phyloP scores from a whole-genome alignment of 805 yeast species.

The Yarrowia sp. region DNA sequence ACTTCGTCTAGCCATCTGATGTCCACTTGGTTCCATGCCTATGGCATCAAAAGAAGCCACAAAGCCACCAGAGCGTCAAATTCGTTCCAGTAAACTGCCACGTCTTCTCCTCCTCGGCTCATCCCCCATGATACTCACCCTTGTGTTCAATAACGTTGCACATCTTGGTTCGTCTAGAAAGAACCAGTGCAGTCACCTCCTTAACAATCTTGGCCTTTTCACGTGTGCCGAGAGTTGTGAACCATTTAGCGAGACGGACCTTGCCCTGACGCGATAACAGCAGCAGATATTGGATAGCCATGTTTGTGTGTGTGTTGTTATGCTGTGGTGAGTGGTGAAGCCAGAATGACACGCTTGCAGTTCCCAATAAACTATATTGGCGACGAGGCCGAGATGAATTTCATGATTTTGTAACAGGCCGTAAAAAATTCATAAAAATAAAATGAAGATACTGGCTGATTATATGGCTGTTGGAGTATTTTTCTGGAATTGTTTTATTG shows the following conservation, averaged over 20 bases:
- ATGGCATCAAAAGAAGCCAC: no score
- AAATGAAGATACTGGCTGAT: not conserved
- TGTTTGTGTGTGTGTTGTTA: slow-evolving; percentile 34
- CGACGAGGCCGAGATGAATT: not conserved
- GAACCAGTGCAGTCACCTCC: slow-evolving; percentile 81
- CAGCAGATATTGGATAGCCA: slow-evolving; percentile 78
- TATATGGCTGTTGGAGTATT: not conserved
- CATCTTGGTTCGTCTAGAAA: slow-evolving; percentile 88
- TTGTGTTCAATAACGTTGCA: slow-evolving; percentile 88
- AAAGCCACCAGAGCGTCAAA: no score
- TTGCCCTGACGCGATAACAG: slow-evolving; percentile 93
- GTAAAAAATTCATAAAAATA: not conserved
- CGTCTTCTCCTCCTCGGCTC: not conserved
- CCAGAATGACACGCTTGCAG: slow-evolving; percentile 14
- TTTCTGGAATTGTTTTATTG: no score
- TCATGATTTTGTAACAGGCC: not conserved
- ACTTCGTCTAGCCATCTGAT: no score
- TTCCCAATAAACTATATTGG: slow-evolving; percentile 19
- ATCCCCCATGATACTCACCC: slow-evolving; percentile 38
- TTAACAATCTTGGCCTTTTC: slow-evolving; percentile 80
- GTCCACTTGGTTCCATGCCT: no score
- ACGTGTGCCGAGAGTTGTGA: slow-evolving; percentile 73
- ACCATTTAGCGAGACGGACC: slow-evolving; percentile 92
- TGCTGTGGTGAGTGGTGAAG: slow-evolving; percentile 5
- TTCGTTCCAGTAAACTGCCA: not conserved